Evolutionary conservation across 2,329 filamentous ascomycete genomes (phyloP).

Genomic region (Lachnellula willkommii): DNA sequence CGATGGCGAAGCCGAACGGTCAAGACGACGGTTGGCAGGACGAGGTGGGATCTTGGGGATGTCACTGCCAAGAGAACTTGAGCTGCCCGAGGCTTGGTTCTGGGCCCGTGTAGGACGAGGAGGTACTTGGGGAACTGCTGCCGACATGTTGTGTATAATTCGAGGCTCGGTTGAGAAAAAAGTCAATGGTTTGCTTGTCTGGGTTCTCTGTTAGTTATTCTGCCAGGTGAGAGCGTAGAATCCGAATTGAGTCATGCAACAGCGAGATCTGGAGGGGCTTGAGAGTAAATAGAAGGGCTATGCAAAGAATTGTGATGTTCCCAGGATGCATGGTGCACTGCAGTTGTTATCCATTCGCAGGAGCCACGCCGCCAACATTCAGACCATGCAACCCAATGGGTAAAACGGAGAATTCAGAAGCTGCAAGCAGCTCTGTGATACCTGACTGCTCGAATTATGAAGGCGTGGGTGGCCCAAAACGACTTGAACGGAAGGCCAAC

Average conservation of each 20-base stretch:
- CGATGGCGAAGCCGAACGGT: conserved; percentile 72
- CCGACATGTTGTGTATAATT: conserved; percentile 33
- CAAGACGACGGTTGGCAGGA: conserved; percentile 57
- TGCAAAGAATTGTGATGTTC: neutral
- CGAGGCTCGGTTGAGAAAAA: conserved; percentile 1
- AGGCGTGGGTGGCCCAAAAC: conserved; percentile 7
- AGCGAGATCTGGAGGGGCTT: conserved; percentile 4
- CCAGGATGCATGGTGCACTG: conserved; percentile 1
- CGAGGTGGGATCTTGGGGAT: conserved; percentile 74
- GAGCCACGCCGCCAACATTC: conserved; percentile 9
- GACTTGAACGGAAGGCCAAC: neutral
- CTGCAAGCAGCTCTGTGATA: conserved; percentile 7
- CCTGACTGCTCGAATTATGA: conserved; percentile 6
- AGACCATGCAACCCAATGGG: conserved; percentile 12
- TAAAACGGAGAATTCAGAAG: neutral
- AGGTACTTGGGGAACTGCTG: conserved; percentile 47
- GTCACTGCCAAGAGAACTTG: conserved; percentile 33
- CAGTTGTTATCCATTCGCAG: conserved; percentile 7
- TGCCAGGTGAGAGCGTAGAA: neutral
- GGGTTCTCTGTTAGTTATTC: conserved; percentile 15
- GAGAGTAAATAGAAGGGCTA: neutral
- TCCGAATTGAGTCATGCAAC: conserved; percentile 9
- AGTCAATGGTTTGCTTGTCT: conserved; percentile 6
- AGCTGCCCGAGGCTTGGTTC: conserved; percentile 36
- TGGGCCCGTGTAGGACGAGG: conserved; percentile 56